phyloP scores from a whole-genome alignment of 495 filamentous ascomycete genomes.

The Wilcoxina mikolae region DNA sequence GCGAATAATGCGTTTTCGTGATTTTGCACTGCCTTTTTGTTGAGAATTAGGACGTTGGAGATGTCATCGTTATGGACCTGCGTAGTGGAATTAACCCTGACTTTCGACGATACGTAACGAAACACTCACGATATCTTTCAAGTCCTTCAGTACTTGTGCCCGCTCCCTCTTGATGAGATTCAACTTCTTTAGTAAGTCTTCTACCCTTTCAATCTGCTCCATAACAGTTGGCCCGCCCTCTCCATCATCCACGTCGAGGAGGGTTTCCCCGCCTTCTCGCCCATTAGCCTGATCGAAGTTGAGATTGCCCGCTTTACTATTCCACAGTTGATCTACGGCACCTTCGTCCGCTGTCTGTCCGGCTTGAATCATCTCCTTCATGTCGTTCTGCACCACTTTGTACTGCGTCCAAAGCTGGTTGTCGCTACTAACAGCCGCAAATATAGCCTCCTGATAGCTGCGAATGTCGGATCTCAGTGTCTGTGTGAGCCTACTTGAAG shows the following conservation, averaged over 20 bases:
- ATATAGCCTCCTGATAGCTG: slow-evolving; percentile 72
- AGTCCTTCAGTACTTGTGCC: slow-evolving; percentile 79
- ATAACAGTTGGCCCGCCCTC: slow-evolving; percentile 63
- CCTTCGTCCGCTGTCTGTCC: slow-evolving; percentile 70
- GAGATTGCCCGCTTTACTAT: slow-evolving; percentile 30
- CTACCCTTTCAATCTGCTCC: slow-evolving; percentile 77
- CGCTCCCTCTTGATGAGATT: slow-evolving; percentile 84
- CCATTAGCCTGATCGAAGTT: slow-evolving; percentile 48
- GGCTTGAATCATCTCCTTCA: slow-evolving; percentile 88
- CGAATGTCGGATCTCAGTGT: slow-evolving; percentile 75
- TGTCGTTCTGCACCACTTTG: slow-evolving; percentile 67
- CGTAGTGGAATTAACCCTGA: not conserved
- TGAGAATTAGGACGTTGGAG: slow-evolving; percentile 87
- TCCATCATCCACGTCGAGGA: slow-evolving; percentile 83
- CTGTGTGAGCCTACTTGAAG: slow-evolving; percentile 71
- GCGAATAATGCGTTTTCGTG: slow-evolving; percentile 86
- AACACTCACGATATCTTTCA: slow-evolving; percentile 77
- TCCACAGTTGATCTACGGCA: slow-evolving; percentile 30
- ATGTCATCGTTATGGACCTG: slow-evolving; percentile 94
- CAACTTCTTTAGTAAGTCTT: slow-evolving; percentile 80
- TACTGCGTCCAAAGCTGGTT: slow-evolving; percentile 70
- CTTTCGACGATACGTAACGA: not conserved
- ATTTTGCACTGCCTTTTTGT: slow-evolving; percentile 84
- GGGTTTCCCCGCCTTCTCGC: slow-evolving; percentile 42
- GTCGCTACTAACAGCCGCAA: slow-evolving; percentile 80